Evolutionary conservation across 352 stramenopile genomes (phyloP), one percentile per base, ranked within the genome.

Genomic region (Phytophthora citrophthora): DNA sequence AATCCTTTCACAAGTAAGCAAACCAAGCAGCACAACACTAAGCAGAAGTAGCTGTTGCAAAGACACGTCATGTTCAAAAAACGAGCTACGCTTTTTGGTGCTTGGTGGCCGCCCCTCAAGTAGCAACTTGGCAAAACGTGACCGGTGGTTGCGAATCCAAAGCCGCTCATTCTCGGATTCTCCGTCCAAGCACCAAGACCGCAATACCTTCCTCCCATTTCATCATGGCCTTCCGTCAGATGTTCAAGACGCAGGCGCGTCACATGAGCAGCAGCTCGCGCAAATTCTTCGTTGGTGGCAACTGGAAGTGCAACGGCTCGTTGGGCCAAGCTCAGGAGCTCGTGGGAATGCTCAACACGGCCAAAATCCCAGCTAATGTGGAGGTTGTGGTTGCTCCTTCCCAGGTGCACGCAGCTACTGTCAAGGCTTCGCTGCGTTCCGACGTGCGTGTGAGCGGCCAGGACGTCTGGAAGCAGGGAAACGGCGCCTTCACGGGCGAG

Each of bases 261-360:
- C 55, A 69, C 58, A 89, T 94, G 78, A 89, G 81, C 68, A 81
- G 79, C 31, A 72, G 54, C 60, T 74, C 86, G 44, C 83, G 88
- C 70, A 98, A 99, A 87, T 99, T 99, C 74, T 99, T 99, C 72
- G 95, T 99, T 39, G 97, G 97, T 43, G 97, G 97, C 74, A 99
- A 99, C 91, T 99, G 97, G 97, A 99, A 99, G 77, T 99, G 97
- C 87, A 94, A 94, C 60, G 86, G 86, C 57, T 94, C 86, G 44
- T 26, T 91, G 26, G 59, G 61, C 54, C 84, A 92, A 68, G 79
- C 82, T 27, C 57, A 83, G 16, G 79, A 89, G 31, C 83, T 94
- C 54, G 86, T 95, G 6, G 77, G 77, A 31, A 77, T 90, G 64
- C 83, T 95, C 67, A 95, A 95, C 81, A 91, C 81, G 65, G 85